Conservation (phyloP, 2,329 filamentous ascomycete species). For the Aplosporella prunicola region DNA sequence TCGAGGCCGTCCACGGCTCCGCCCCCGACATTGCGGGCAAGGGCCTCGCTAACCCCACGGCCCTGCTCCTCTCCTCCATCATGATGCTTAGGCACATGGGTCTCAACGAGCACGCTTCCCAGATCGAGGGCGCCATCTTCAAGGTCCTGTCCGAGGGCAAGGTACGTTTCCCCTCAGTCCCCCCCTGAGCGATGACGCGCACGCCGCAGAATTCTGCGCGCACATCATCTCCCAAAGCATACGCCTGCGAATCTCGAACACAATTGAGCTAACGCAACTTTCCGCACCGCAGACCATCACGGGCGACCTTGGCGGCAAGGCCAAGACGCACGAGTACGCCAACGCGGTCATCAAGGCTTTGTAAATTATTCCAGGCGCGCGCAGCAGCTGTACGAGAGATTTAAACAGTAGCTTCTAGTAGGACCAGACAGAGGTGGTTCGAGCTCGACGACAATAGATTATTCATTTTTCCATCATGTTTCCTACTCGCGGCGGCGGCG, state of each 20-base stretch:
- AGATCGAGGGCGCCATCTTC: slow-evolving; percentile 93
- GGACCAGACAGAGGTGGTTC: no score
- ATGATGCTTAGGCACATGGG: slow-evolving; percentile 99
- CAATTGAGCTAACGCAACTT: slow-evolving; percentile 8
- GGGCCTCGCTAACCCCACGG: slow-evolving; percentile 93
- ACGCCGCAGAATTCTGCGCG: not conserved
- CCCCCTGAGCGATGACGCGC: not conserved
- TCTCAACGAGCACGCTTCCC: slow-evolving; percentile 69
- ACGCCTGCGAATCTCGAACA: slow-evolving; percentile 11
- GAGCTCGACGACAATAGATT: no score
- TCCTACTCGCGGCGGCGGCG: no score
- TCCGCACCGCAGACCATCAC: slow-evolving; percentile 59
- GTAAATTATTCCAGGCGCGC: no score
- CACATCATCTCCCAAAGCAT: not conserved
- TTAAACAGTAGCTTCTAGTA: no score
- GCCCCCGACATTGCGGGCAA: slow-evolving; percentile 95
- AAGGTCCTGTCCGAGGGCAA: slow-evolving; percentile 93
- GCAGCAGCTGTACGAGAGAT: no score
- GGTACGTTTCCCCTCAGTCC: slow-evolving; percentile 34
- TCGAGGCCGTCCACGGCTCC: slow-evolving; percentile 97
- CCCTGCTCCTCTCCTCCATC: slow-evolving; percentile 87
- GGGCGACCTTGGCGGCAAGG: slow-evolving; percentile 89
- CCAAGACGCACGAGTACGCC: slow-evolving; percentile 93
- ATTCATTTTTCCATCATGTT: no score
- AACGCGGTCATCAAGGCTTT: slow-evolving; percentile 72